A percentile compares a stretch with the other conserved stretches of the same genome.
Evolutionary conservation across 2,329 filamentous ascomycete genomes (phyloP).

Genomic region (Penicillium corylophilum): DNA sequence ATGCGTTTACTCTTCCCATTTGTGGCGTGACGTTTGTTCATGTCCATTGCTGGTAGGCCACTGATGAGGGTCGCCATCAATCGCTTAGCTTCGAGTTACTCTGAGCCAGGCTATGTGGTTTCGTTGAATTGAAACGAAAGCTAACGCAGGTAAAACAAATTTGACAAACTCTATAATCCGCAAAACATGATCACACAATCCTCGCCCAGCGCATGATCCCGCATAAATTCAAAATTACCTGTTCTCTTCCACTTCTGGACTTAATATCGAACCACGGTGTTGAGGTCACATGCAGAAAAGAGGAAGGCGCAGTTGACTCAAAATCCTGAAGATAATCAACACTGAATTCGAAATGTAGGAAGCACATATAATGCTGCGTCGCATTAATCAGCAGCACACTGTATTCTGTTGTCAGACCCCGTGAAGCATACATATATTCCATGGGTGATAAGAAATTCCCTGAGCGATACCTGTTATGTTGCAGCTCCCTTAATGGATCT

Average conservation of each 20-base stretch:
- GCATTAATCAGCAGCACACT: constrained; percentile 16
- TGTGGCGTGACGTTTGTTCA: too few relatives aligned
- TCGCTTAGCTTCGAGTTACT: too few relatives aligned
- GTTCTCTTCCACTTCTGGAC: constrained; percentile 3
- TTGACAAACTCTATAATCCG: too few relatives aligned
- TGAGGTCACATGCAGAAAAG: constrained; percentile 6
- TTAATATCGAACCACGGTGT: constrained; percentile 12
- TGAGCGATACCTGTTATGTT: neutral
- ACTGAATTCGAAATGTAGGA: constrained; percentile 15
- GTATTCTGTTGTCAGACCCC: neutral
- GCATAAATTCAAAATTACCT: constrained; percentile 8
- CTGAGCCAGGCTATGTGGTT: too few relatives aligned
- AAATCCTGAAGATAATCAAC: constrained; percentile 11
- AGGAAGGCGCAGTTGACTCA: neutral
- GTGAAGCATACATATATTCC: neutral
- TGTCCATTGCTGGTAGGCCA: too few relatives aligned
- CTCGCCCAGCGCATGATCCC: constrained; percentile 6
- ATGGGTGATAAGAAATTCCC: neutral
- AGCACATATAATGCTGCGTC: constrained; percentile 19
- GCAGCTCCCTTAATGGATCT: neutral
- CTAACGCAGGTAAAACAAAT: too few relatives aligned
- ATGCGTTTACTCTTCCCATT: too few relatives aligned
- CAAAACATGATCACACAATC: neutral
- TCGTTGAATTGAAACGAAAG: too few relatives aligned
- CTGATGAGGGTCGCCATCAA: too few relatives aligned